phyloP scores from a whole-genome alignment of 2,329 filamentous ascomycete species.

The Byssothecium circinans region DNA sequence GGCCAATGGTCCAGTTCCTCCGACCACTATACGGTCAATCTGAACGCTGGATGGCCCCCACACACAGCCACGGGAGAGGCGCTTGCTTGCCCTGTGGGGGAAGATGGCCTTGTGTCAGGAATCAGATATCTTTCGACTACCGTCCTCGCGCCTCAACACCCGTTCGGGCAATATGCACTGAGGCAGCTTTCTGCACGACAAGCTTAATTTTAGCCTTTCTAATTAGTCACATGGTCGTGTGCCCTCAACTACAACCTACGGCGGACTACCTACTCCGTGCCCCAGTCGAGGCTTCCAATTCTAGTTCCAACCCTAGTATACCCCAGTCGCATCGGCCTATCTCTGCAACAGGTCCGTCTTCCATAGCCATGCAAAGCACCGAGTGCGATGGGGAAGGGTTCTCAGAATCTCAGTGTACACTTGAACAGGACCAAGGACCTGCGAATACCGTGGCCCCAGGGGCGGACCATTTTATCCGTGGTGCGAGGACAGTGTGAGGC shows the following conservation, averaged over 20 bases:
- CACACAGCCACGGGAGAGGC: slow-evolving; percentile 3
- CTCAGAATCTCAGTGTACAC: not conserved
- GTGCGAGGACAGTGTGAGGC: not conserved
- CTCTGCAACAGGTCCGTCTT: too few relatives aligned
- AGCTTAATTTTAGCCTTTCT: slow-evolving; percentile 16
- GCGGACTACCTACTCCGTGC: too few relatives aligned
- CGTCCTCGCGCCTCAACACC: slow-evolving; percentile 14
- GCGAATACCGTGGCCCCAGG: not conserved
- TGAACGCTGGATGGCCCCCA: not conserved
- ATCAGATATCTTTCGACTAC: not conserved
- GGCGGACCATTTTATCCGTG: not conserved
- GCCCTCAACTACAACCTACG: not conserved
- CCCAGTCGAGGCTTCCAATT: too few relatives aligned
- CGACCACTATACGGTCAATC: not conserved
- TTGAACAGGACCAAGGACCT: not conserved
- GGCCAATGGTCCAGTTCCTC: not conserved
- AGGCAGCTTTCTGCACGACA: slow-evolving; percentile 4
- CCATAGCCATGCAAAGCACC: not conserved
- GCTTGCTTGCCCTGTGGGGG: not conserved
- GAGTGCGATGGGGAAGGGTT: not conserved
- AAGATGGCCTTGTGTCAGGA: too few relatives aligned
- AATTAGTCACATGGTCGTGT: not conserved
- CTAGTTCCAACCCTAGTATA: too few relatives aligned
- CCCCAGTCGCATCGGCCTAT: too few relatives aligned
- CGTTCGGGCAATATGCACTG: slow-evolving; percentile 9